Evolutionary conservation across 371 early-diverging fungal genomes (phyloP).

Genomic region (Apophysomyces variabilis): DNA sequence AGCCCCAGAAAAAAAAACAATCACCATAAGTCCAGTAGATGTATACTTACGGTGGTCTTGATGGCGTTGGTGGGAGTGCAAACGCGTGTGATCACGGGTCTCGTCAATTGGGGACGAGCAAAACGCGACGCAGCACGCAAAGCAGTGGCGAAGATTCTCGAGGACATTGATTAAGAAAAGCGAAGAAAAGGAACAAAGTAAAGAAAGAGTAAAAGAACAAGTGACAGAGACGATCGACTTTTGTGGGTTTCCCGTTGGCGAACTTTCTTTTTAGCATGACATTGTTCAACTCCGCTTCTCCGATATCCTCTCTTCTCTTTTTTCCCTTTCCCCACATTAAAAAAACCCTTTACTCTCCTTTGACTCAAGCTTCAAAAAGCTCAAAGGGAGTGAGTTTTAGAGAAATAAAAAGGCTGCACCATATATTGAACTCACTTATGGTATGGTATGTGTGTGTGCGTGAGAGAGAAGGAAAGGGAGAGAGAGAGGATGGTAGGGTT

Average conservation of each 20-base stretch:
- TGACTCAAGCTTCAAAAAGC: not conserved
- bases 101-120: constrained; percentile 37
- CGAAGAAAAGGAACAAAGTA: constrained; percentile 8
- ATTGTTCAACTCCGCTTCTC: too few relatives aligned
- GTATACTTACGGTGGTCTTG: constrained; percentile 3
- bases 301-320: not conserved
- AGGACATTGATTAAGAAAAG: constrained; percentile 30
- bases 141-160: constrained; percentile 47
- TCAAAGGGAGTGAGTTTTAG: not conserved
- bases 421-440: not conserved
- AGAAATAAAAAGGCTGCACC: not conserved
- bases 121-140: constrained; percentile 48
- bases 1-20: not conserved
- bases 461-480: not conserved
- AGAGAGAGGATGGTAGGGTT: not conserved
- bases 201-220: constrained; percentile 19
- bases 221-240: constrained; percentile 1
- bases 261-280: constrained; percentile 3
- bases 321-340: not conserved
- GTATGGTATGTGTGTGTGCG: too few relatives aligned
- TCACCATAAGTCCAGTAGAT: too few relatives aligned
- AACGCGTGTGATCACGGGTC: constrained; percentile 29
- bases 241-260: not conserved
- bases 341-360: not conserved
- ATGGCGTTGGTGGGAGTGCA: constrained; percentile 17